A percentile compares a stretch with the other conserved stretches of the same genome.
phyloP scores from a whole-genome alignment of 2,329 filamentous ascomycete genomes.

The Botrytis hyacinthi region DNA sequence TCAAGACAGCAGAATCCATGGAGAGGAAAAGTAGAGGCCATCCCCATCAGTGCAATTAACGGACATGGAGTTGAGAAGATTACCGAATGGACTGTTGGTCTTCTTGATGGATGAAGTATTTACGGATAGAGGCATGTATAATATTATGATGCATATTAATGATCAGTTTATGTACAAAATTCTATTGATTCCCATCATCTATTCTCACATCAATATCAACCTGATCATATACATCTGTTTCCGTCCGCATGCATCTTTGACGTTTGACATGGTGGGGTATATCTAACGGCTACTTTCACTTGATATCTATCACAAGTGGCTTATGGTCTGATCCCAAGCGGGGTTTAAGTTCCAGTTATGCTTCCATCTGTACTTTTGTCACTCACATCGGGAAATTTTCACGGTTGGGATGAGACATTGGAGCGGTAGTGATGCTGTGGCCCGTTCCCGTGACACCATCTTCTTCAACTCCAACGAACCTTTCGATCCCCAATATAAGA shows the following conservation, averaged over 20 bases:
- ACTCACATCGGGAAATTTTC: conserved; percentile 15
- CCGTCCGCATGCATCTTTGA: conserved; percentile 17
- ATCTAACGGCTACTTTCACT: conserved; percentile 6
- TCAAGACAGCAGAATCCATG: conserved; percentile 60
- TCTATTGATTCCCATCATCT: not conserved
- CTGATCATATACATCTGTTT: conserved; percentile 8
- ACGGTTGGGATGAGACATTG: conserved; percentile 22
- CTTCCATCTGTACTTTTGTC: conserved; percentile 6
- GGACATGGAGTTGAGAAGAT: conserved; percentile 78
- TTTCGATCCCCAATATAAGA: not conserved
- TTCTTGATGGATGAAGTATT: conserved; percentile 46
- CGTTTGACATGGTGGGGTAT: conserved; percentile 15
- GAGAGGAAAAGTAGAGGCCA: conserved; percentile 62
- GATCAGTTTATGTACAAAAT: conserved; percentile 5
- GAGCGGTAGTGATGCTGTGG: conserved; percentile 16
- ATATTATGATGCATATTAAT: conserved; percentile 16
- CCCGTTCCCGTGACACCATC: conserved; percentile 14
- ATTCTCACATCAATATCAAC: not conserved
- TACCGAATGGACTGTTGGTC: conserved; percentile 67
- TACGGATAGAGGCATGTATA: conserved; percentile 17
- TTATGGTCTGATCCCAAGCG: conserved; percentile 18
- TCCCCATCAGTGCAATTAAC: conserved; percentile 87
- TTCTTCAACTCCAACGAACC: not conserved
- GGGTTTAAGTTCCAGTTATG: conserved; percentile 15
- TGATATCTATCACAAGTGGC: conserved; percentile 12